Percentiles rank a stretch among this genome's conserved stretches.
Evolutionary conservation across 768 basidiomycete species (phyloP).

Genomic region (Serendipita sp.): DNA sequence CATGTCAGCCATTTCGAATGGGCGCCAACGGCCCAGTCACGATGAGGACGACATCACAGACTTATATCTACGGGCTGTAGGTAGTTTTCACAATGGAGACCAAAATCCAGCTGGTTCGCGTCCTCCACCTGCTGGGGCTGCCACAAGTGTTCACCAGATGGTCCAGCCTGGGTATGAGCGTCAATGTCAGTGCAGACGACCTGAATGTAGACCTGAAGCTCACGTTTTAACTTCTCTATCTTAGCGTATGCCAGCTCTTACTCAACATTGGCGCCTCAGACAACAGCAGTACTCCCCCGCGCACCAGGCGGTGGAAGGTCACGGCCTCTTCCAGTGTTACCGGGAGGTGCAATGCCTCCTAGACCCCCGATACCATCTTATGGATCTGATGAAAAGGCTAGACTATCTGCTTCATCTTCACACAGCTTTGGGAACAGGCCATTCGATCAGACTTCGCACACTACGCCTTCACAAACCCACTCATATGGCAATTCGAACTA

Average conservation of each 20-base stretch:
- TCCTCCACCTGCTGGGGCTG: background rate
- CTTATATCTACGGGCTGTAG: background rate
- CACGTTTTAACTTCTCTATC: background rate
- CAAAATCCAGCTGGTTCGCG: background rate
- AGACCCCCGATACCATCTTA: background rate
- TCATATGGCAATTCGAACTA: background rate
- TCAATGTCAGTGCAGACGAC: background rate
- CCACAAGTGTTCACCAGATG: background rate
- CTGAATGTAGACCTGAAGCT: background rate
- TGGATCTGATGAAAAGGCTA: background rate
- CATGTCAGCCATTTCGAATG: background rate
- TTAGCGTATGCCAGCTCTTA: background rate
- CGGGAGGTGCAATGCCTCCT: conserved; percentile 2
- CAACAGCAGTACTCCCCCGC: background rate
- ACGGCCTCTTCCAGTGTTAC: background rate
- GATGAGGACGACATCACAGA: background rate
- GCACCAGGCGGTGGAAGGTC: background rate
- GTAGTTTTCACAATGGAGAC: background rate
- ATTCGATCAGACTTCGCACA: background rate
- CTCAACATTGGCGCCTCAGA: background rate
- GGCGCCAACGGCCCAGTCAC: background rate
- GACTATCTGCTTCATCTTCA: background rate
- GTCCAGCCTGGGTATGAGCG: background rate
- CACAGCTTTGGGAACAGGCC: too few species aligned
- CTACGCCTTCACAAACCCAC: background rate